Percentiles rank a stretch among this genome's conserved stretches.
Conservation (phyloP, 2,329 filamentous ascomycete species). For the Chaetomium strumarium region DNA sequence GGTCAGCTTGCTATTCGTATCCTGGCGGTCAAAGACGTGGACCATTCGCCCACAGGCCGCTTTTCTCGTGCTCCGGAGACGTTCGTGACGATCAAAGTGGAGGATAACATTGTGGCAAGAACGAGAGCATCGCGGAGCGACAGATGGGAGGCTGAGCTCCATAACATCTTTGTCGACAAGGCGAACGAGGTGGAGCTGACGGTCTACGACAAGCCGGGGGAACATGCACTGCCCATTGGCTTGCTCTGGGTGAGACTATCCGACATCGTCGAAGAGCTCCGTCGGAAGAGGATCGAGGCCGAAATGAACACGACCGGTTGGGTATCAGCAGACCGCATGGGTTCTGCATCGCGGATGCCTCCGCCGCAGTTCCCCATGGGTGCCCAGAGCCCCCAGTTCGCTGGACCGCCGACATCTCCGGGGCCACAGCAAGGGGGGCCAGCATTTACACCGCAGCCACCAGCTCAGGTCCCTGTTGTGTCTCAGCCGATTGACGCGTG, state of each 20-base stretch:
- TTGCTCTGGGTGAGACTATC: conserved; percentile 96
- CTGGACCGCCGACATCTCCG: conserved; percentile 39
- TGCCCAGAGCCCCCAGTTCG: conserved; percentile 41
- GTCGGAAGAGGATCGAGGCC: conserved; percentile 92
- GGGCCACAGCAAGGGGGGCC: conserved; percentile 25
- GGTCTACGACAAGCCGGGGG: conserved; percentile 90
- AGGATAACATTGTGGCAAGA: conserved; percentile 84
- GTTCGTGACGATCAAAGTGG: conserved; percentile 92
- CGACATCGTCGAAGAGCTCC: conserved; percentile 95
- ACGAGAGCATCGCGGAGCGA: conserved; percentile 82
- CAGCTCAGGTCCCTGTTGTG: conserved; percentile 38
- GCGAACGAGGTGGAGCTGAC: conserved; percentile 97
- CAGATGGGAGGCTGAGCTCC: conserved; percentile 84
- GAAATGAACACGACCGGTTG: conserved; percentile 92
- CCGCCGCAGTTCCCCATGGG: conserved; percentile 56
- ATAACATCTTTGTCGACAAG: conserved; percentile 93
- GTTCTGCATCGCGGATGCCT: conserved; percentile 42
- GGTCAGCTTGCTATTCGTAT: conserved; percentile 84
- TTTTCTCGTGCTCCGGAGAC: conserved; percentile 92
- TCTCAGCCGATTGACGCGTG: conserved; percentile 76
- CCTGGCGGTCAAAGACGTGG: conserved; percentile 85
- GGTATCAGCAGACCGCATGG: conserved; percentile 97
- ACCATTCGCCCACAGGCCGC: conserved; percentile 77
- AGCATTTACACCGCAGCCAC: conserved; percentile 25
- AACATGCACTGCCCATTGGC: conserved; percentile 86